Base-by-base conservation (phyloP, 768 basidiomycete genomes). In the Suillus brevipes region DNA sequence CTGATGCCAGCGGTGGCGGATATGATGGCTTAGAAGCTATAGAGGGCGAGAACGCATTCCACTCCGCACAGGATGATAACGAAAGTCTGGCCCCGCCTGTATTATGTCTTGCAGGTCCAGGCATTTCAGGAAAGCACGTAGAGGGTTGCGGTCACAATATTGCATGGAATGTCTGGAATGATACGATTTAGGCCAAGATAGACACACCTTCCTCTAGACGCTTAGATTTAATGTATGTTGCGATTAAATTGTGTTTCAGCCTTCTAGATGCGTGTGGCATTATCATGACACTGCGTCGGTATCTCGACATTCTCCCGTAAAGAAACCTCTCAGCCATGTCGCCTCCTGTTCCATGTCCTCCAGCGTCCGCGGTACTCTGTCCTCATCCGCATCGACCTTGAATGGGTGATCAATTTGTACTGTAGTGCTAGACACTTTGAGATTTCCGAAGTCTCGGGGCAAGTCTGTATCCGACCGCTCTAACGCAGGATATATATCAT, bases 301-400 rank as follows among this genome's bases (percentile, higher is more conserved):
- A 25, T 31, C 37, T 4, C 20, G 43, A 45, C 40, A 25, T 62
- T 62, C 37, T 58, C n/a, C 66, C 23, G 69, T 64, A 67, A 91
- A 90, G 67, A 93, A 85, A 2, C 72, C 73, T 63, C 75, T 80
- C 40, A 95, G 75, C 90, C 90, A 91, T 23, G 65, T 71, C 1
- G 93, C 92, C 75, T 96, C 94, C 63, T 80, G 79, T 74, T 88
- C 85, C 94, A 95, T 95, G 64, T 95, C 94, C 63, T 87, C 82
- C 67, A 83, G 68, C 8, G 84, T 80, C 61, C 94, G 82, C 36
- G 89, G 83, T n/a, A 70, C 69, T 63, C 92, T 78, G 64, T 84
- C 80, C 34, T 90, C 90, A 63, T 91, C 89, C n/a, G 85, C 87
- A 69, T 92, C 89, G 23, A 92, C 86, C 61, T 78, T 83, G 36